Percentiles rank a stretch among this genome's conserved stretches.
These are phyloP conservation scores for Backusella mclennaniae DNA, from an alignment of 192 early-diverging fungal genomes.

Conservation along the genomic window DNA sequence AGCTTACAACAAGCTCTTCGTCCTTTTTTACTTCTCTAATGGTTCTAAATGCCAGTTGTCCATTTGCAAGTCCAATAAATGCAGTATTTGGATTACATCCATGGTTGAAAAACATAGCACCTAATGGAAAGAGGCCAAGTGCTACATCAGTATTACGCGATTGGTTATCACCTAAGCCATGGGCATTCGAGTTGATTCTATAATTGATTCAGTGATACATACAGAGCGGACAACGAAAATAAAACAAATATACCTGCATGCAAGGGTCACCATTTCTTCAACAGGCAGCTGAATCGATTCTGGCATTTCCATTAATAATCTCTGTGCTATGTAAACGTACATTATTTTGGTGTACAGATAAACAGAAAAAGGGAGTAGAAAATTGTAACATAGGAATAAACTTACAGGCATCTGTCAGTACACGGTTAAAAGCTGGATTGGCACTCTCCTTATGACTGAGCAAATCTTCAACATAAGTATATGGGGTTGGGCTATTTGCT, in stretches of 20 bases:
- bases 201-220: background rate
- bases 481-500: conserved; percentile 9
- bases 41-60: conserved; percentile 60
- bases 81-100: conserved; percentile 73
- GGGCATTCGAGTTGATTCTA: conserved; percentile 66
- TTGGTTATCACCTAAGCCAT: conserved; percentile 48
- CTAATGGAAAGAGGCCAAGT: conserved; percentile 69
- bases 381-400: background rate
- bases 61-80: conserved; percentile 55
- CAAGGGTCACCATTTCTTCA: conserved; percentile 35
- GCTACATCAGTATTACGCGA: conserved; percentile 50
- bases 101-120: conserved; percentile 72
- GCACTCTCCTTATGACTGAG: conserved; percentile 25
- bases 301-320: conserved; percentile 36
- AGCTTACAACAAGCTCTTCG: conserved; percentile 62
- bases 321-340: conserved; percentile 46
- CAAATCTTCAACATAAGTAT: conserved; percentile 23
- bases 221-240: conserved; percentile 17
- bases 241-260: conserved; percentile 45
- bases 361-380: background rate
- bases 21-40: conserved; percentile 52
- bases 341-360: background rate
- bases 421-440: conserved; percentile 20
- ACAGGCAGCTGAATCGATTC: conserved; percentile 36
- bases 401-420: conserved; percentile 29